Conservation (phyloP, 176 grass and related monocot species). For the Coix lacrymajobi region DNA sequence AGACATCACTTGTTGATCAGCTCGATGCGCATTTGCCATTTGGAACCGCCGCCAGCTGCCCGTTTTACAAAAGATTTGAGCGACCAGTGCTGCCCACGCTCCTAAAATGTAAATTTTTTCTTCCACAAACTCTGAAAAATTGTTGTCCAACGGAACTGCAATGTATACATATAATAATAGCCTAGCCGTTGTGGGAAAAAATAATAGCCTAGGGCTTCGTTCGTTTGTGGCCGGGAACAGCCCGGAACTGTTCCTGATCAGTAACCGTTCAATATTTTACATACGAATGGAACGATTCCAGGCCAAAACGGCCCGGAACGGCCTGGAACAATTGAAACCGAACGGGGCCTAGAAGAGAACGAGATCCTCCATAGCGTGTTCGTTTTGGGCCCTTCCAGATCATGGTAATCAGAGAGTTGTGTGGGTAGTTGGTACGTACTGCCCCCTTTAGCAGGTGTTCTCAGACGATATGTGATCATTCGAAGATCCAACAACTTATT, state of each 20-base stretch:
- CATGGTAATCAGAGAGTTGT: not conserved
- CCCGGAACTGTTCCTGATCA: too few species aligned
- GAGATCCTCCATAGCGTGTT: not conserved
- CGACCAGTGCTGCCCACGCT: not conserved
- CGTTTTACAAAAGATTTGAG: not conserved
- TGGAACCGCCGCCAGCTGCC: not conserved
- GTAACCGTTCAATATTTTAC: too few species aligned
- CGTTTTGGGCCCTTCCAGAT: not conserved
- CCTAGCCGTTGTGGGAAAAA: too few species aligned
- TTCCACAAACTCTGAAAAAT: not conserved
- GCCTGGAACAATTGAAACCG: too few species aligned
- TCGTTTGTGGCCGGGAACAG: too few species aligned
- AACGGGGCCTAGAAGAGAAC: not conserved
- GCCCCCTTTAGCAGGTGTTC: not conserved
- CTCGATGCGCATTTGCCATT: not conserved
- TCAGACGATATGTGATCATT: not conserved
- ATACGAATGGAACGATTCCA: too few species aligned
- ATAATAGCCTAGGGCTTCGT: too few species aligned
- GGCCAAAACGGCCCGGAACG: too few species aligned
- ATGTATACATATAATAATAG: too few species aligned
- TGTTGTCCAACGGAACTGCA: not conserved
- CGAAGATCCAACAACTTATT: not conserved
- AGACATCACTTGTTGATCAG: conserved; percentile 1
- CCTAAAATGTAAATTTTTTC: not conserved
- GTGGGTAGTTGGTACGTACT: not conserved